Evolutionary conservation across 331 rosid genomes (phyloP).

Genomic region (Rosa hybrid): DNA sequence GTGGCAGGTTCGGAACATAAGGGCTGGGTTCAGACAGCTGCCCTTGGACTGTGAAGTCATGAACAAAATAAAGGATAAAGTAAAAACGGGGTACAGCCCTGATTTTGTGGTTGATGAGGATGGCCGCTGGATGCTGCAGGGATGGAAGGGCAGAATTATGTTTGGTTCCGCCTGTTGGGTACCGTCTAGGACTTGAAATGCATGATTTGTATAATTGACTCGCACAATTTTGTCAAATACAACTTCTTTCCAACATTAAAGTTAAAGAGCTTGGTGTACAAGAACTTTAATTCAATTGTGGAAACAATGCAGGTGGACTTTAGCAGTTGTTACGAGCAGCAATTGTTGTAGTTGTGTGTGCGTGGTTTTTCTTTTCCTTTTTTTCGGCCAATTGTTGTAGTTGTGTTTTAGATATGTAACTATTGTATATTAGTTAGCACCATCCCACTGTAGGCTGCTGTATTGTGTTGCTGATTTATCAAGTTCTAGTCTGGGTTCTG

Average conservation of each 20-base stretch:
- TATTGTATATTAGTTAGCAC: neutral
- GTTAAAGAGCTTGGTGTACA: neutral
- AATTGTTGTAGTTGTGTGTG: neutral
- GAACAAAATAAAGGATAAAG: conserved; percentile 35
- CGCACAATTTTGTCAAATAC: neutral
- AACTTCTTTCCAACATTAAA: neutral
- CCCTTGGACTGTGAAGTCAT: conserved; percentile 44
- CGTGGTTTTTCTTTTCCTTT: neutral
- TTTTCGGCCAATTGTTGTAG: neutral
- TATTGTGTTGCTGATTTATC: neutral
- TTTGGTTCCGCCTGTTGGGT: conserved; percentile 69
- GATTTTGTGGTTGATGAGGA: conserved; percentile 67
- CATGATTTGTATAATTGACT: neutral
- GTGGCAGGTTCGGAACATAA: conserved; percentile 55
- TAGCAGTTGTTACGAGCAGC: neutral
- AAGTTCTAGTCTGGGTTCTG: neutral
- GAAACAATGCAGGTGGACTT: neutral
- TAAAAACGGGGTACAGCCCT: conserved; percentile 44
- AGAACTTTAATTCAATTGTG: neutral
- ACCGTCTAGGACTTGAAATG: conserved; percentile 31
- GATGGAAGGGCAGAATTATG: conserved; percentile 79
- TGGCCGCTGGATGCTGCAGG: conserved; percentile 74
- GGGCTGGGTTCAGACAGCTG: conserved; percentile 63
- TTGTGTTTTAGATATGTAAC: neutral
- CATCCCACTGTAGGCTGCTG: neutral